Percentiles rank a stretch among this genome's conserved stretches.
Evolutionary conservation across 2,329 filamentous ascomycete genomes (phyloP).

Genomic region (Metarhizium humberi): DNA sequence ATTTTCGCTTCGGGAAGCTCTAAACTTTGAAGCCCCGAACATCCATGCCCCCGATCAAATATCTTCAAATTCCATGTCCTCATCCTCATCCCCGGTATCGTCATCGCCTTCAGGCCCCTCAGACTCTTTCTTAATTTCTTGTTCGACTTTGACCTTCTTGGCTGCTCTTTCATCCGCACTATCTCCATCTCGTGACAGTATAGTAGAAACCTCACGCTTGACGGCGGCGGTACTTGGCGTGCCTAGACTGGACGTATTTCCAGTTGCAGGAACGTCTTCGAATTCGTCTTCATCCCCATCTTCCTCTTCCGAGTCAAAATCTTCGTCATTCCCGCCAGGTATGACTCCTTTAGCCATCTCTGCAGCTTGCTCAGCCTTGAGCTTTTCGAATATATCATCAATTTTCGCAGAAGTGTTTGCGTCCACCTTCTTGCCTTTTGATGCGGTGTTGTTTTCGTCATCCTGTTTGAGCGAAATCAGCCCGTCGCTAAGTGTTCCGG

Average conservation of each 20-base stretch:
- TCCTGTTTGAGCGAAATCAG: conserved; percentile 25
- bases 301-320: conserved; percentile 25
- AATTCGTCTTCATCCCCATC: conserved; percentile 36
- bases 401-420: conserved; percentile 48
- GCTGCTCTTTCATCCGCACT: background rate
- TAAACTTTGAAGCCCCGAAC: background rate
- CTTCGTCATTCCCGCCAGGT: conserved; percentile 23
- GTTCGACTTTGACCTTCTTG: conserved; percentile 47
- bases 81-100: conserved; percentile 39
- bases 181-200: conserved; percentile 8
- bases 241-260: conserved; percentile 18
- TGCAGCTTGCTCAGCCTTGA: conserved; percentile 51
- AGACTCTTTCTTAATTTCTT: conserved; percentile 33
- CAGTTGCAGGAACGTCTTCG: conserved; percentile 37
- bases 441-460: conserved; percentile 33
- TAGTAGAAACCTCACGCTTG: conserved; percentile 25
- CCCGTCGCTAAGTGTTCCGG: conserved; percentile 17
- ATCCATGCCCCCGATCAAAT: conserved; percentile 23
- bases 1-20: background rate
- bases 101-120: conserved; percentile 33
- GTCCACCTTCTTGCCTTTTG: conserved; percentile 28
- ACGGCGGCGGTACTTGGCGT: conserved; percentile 22
- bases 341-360: conserved; percentile 25
- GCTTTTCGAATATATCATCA: conserved; percentile 57
- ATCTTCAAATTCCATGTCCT: conserved; percentile 51